Base-by-base conservation (phyloP, 352 stramenopile genomes). In the Plasmopara viticola region DNA sequence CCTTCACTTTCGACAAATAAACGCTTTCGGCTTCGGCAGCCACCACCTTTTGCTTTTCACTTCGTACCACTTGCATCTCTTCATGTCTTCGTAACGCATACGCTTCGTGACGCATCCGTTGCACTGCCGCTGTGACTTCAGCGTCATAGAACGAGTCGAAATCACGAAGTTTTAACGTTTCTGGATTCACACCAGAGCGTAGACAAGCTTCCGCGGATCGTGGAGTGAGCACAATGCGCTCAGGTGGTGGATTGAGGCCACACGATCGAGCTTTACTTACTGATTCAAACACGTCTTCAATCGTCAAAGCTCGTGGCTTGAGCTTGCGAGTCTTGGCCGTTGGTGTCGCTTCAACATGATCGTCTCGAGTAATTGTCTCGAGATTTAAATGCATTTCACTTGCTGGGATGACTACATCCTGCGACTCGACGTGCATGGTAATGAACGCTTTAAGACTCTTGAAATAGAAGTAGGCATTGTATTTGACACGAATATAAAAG, bases 101-200 rank as follows among this genome's bases (percentile, higher is more conserved):
- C 6, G 86, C 85, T 46, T 97, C 90, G 54, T 97, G 87, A 9
- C 90, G 82, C 85, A 97, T 90, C 9, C 86, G 68, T 60, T 97
- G 90, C 13, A 96, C 84, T 7, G 90, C 84, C 1, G 86, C 67
- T 8, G 86, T 81, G 28, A 92, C 70, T 7, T 87, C 82, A 0
- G 73, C 47, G 51, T 95, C 84, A 57, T 88, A 93, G 53, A 97
- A 97, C n/a, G 80, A 95, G 49, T 97, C 90, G 20, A 97, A 70
- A 55, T 97, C 85, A 9, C 90, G 84, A 25, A 97, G 87, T 52
- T 91, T 89, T 48, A 97, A 72, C 6, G 92, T 94, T 63, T 97
- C 88, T 2, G 90, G 86, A 62, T 97, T 96, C 13, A 97, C 78
- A 15, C 90, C 90, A 53, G 86, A 90, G 8, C 82, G 76, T n/a